phyloP scores from a whole-genome alignment of 2,329 filamentous ascomycete genomes.

The Emericellopsis atlantica region DNA sequence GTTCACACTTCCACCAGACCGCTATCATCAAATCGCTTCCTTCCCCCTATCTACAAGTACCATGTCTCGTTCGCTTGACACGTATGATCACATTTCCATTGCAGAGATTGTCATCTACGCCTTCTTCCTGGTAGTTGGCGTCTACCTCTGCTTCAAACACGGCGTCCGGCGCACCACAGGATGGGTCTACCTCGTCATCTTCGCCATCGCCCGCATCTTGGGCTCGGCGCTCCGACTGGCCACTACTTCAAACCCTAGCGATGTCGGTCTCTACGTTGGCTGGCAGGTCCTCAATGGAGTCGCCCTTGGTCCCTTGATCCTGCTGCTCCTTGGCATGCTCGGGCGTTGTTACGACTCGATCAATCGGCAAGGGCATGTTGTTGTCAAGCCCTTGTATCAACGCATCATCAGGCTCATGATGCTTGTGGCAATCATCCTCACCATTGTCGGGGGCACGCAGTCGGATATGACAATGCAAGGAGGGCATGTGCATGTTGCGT shows the following conservation, averaged over 20 bases:
- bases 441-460: constrained; percentile 17
- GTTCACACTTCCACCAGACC: too few species aligned
- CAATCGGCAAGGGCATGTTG: constrained; percentile 18
- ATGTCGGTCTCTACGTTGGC: constrained; percentile 17
- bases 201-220: constrained; percentile 45
- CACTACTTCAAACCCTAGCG: constrained; percentile 36
- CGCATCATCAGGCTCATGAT: constrained; percentile 27
- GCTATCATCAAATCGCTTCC: too few species aligned
- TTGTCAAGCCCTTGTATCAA: constrained; percentile 14
- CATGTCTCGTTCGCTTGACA: background rate
- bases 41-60: too few species aligned
- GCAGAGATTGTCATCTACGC: constrained; percentile 17
- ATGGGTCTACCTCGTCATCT: constrained; percentile 46
- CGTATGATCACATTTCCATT: constrained; percentile 10
- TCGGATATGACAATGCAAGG: constrained; percentile 9
- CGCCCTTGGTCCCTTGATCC: constrained; percentile 31
- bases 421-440: constrained; percentile 22
- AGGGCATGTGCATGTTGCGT: constrained; percentile 12
- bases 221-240: constrained; percentile 30
- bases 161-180: constrained; percentile 46
- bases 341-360: constrained; percentile 30
- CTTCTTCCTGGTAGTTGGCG: constrained; percentile 12
- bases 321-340: constrained; percentile 21
- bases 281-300: constrained; percentile 18
- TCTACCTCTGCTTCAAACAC: constrained; percentile 29